A percentile compares a stretch with the other conserved stretches of the same genome.
These are phyloP conservation scores for Coemansia sp. DNA, from an alignment of 192 early-diverging fungal genomes.

Conservation along the genomic window DNA sequence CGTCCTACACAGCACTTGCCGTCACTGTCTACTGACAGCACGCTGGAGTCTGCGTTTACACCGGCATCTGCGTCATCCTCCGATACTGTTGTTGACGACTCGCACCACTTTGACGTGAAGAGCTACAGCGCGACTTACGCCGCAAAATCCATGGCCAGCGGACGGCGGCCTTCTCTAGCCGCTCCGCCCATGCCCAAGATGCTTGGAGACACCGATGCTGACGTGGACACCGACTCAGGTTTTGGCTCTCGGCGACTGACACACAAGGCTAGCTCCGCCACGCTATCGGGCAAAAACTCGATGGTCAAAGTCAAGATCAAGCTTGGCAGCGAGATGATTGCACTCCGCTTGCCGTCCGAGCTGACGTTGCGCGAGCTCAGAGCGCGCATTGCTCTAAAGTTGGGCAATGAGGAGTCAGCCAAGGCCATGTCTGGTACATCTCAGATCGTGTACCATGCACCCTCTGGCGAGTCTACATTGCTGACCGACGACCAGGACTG, in stretches of 20 bases:
- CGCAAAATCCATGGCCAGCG: conserved; percentile 20
- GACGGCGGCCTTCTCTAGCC: not conserved
- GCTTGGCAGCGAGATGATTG: conserved; percentile 71
- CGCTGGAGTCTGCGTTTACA: conserved; percentile 24
- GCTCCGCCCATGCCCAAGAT: conserved; percentile 37
- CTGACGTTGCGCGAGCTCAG: conserved; percentile 61
- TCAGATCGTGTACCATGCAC: conserved; percentile 52
- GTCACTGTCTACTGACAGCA: conserved; percentile 40
- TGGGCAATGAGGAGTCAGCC: conserved; percentile 35
- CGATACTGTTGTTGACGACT: conserved; percentile 36
- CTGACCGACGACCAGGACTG: conserved; percentile 50
- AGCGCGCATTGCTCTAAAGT: conserved; percentile 64
- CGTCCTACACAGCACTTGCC: conserved; percentile 29
- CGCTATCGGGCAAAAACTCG: conserved; percentile 20
- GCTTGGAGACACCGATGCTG: not conserved
- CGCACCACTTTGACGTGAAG: conserved; percentile 14
- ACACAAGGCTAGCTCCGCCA: conserved; percentile 43
- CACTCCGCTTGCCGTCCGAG: conserved; percentile 67
- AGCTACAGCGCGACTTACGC: conserved; percentile 12
- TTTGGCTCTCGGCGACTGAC: conserved; percentile 19
- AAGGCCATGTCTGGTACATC: conserved; percentile 11
- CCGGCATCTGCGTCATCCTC: conserved; percentile 46
- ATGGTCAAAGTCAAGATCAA: conserved; percentile 75
- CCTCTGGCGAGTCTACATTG: conserved; percentile 44
- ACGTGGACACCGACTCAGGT: not conserved